Evolutionary conservation across 2,329 filamentous ascomycete species (phyloP), one percentile per base, ranked within the genome.

Genomic region (Colletotrichum sp.): DNA sequence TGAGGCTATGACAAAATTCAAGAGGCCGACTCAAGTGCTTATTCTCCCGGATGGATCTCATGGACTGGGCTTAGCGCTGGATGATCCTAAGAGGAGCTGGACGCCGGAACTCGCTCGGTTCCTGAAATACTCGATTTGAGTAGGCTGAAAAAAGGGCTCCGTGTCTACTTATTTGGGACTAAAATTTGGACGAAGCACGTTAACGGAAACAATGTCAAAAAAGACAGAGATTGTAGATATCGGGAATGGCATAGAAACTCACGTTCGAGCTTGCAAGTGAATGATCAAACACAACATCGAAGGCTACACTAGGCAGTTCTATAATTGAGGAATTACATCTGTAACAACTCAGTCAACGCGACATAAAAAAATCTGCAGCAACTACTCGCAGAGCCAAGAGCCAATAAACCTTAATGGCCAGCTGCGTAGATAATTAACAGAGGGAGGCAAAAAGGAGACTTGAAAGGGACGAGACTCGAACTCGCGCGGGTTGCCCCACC

Each of bases 1-100:
- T 8, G 64, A 77, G 18, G 79, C 80, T 13, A 77, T 83, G 79
- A 78, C 79, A 3, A 65, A 64, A 3, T 52, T 80, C 55, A 52
- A 69, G 10, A 64, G 80, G 18, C 77, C 79, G 5, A 80, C 80
- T 48, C 67, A 80, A 65, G 52, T 81, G 9, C 69, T 81, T n/a
- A 66, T 83, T n/a, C 71, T 81, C 13, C 81, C 82, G 1, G 78
- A 80, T 30, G 81, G 81, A 5, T 77, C 77, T 10, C 82, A 83
- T 36, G 82, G 82, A 5, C 26, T 81, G 8, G 80, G 79, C 2
- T 66, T 82, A 16, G 81, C 79, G 4, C 62, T 82, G 1, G 79
- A 76, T 6, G 78, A 82, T 18, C 75, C 77, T 6, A 69, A 76
- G 68, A 67, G 77, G 6, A 78, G 67, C 55, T 83, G 81, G 81